Percentiles rank a stretch among this genome's conserved stretches.
Conservation (phyloP, 2,329 filamentous ascomycete species). For the Nemania bipapillata region DNA sequence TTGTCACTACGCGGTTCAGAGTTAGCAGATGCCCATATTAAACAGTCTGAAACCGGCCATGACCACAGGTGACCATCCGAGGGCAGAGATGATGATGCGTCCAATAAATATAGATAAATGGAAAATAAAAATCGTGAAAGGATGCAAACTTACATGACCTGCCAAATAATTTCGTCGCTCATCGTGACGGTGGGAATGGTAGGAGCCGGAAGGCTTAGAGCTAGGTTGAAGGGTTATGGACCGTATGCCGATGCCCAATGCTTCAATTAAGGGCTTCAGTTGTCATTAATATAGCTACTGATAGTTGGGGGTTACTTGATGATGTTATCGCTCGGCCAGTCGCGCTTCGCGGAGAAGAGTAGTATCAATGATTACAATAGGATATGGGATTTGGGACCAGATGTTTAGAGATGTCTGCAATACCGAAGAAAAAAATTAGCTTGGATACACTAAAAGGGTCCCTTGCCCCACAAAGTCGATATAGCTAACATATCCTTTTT, state of each 20-base stretch:
- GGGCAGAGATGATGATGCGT: neutral
- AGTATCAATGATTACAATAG: conserved; percentile 6
- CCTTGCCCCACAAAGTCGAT: conserved; percentile 14
- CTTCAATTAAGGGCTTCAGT: neutral
- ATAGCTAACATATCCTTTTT: neutral
- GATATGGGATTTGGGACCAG: conserved; percentile 23
- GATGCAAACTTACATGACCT: conserved; percentile 71
- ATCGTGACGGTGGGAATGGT: conserved; percentile 67
- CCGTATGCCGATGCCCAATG: conserved; percentile 1
- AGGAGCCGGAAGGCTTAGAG: conserved; percentile 7
- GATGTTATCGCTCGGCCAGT: no score
- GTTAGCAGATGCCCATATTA: conserved; percentile 27
- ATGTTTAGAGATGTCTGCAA: conserved; percentile 6
- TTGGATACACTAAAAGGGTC: conserved; percentile 29
- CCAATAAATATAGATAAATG: neutral
- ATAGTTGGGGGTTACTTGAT: no score
- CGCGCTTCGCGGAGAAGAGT: neutral
- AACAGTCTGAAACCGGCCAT: neutral
- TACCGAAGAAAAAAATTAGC: conserved; percentile 44
- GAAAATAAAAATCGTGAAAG: neutral
- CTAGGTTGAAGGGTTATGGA: neutral
- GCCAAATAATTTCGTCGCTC: conserved; percentile 97
- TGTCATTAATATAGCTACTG: neutral
- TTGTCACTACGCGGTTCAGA: conserved; percentile 66
- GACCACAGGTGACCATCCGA: neutral